Conservation (phyloP, 768 basidiomycete genomes). For the Melanogaster broomeanus region DNA sequence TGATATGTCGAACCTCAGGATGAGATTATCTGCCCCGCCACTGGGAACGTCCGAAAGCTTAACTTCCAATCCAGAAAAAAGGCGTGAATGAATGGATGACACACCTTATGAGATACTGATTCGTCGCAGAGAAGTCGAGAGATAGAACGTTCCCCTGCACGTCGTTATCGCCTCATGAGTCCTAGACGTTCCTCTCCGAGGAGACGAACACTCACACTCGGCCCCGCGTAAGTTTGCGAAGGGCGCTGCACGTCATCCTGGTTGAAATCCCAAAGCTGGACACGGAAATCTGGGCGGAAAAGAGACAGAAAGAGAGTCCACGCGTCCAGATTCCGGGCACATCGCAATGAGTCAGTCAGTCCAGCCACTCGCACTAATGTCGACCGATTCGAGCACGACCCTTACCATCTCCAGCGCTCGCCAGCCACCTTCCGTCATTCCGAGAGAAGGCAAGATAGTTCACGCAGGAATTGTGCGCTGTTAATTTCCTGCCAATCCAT, state of each 20-base stretch:
- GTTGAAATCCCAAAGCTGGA: constrained; percentile 69
- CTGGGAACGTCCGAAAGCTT: constrained; percentile 33
- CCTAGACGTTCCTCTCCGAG: constrained; percentile 26
- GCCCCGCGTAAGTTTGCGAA: constrained; percentile 46
- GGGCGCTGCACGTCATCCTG: constrained; percentile 53
- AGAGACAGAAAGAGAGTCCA: too few relatives aligned
- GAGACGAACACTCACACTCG: constrained; percentile 30
- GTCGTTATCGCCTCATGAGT: constrained; percentile 17
- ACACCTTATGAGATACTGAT: constrained; percentile 65
- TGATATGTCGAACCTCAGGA: constrained; percentile 57
- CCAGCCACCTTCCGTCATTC: constrained; percentile 60
- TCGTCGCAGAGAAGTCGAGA: constrained; percentile 68
- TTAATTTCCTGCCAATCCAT: constrained; percentile 29
- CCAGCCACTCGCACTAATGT: constrained; percentile 9
- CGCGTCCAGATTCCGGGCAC: too few relatives aligned
- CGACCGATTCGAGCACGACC: constrained; percentile 16
- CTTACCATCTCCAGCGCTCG: constrained; percentile 70
- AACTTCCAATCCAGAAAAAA: constrained; percentile 11
- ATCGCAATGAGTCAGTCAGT: too few relatives aligned
- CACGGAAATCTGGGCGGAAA: constrained; percentile 45
- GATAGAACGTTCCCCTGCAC: constrained; percentile 69
- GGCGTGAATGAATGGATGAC: constrained; percentile 33
- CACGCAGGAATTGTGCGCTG: constrained; percentile 61
- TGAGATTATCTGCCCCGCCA: constrained; percentile 52
- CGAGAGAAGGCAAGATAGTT: constrained; percentile 65